Conservation (phyloP, 495 filamentous ascomycete species). For the Penicillium odoratum region DNA sequence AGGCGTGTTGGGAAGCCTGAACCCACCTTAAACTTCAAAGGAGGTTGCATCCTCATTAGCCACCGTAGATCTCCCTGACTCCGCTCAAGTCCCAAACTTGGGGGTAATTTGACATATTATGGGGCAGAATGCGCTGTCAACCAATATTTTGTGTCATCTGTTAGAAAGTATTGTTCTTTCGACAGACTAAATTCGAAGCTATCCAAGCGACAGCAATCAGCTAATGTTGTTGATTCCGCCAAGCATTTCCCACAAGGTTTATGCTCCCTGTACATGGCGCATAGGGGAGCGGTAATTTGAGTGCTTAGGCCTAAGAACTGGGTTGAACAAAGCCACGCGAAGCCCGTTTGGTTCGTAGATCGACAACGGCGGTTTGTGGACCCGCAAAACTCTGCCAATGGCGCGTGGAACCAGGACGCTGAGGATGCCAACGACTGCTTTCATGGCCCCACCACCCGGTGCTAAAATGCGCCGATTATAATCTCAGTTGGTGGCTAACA, state of each 20-base stretch:
- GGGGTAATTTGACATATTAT: not conserved
- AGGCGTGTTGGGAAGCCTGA: conserved; percentile 3
- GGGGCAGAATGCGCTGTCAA: not conserved
- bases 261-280: not conserved
- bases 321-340: not conserved
- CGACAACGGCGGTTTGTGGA: conserved; percentile 10
- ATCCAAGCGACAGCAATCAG: not conserved
- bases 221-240: not conserved
- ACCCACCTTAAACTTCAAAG: conserved; percentile 23
- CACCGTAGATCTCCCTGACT: conserved; percentile 21
- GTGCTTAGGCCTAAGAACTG: conserved; percentile 10
- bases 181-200: not conserved
- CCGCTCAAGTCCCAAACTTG: conserved; percentile 2
- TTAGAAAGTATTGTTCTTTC: not conserved
- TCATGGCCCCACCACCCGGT: not conserved
- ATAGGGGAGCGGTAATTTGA: not conserved
- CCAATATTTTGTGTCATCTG: not conserved
- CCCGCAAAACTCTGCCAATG: conserved; percentile 14
- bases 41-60: conserved; percentile 25
- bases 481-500: conserved; percentile 4
- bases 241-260: not conserved
- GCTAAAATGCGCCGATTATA: conserved; percentile 10
- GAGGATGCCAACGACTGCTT: conserved; percentile 7
- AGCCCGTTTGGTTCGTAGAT: conserved; percentile 10
- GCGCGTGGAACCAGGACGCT: not conserved